Evolutionary conservation across 352 stramenopile genomes (phyloP).

Genomic region (Phytophthora rubi): DNA sequence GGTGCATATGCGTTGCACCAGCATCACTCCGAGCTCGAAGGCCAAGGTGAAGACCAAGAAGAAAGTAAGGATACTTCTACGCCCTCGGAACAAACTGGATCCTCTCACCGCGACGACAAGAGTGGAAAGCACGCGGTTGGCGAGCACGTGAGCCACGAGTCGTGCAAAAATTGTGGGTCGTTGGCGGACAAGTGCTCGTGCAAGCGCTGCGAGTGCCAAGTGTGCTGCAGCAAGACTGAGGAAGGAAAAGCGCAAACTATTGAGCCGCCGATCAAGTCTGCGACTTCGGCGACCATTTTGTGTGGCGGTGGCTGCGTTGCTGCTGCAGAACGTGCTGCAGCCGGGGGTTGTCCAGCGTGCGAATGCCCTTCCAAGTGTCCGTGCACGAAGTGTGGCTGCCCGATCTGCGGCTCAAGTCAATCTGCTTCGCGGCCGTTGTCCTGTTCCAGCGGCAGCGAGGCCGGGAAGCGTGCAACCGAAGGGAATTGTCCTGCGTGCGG

Average conservation of each 20-base stretch:
- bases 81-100: neutral
- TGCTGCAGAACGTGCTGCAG: slow-evolving; percentile 22
- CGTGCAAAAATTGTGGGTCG: slow-evolving; percentile 37
- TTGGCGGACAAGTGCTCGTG: slow-evolving; percentile 36
- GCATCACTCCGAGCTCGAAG: too few relatives aligned
- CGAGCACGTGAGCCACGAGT: slow-evolving; percentile 23
- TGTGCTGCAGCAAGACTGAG: slow-evolving; percentile 27
- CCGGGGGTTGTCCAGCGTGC: slow-evolving; percentile 28
- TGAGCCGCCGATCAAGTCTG: slow-evolving; percentile 33
- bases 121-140: neutral
- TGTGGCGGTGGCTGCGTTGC: slow-evolving; percentile 26
- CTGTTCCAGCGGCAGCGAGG: slow-evolving; percentile 11
- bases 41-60: neutral
- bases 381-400: slow-evolving; percentile 30
- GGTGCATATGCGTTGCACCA: too few relatives aligned
- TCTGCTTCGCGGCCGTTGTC: neutral
- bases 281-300: slow-evolving; percentile 27
- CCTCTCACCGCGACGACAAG: neutral
- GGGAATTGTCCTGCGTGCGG: slow-evolving; percentile 29
- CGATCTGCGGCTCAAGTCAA: slow-evolving; percentile 22
- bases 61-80: neutral
- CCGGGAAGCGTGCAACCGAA: slow-evolving; percentile 6
- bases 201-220: slow-evolving; percentile 42
- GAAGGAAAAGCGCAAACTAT: neutral
- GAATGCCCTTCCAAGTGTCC: slow-evolving; percentile 24